Percentiles rank a stretch among this genome's conserved stretches.
Evolutionary conservation across 2,329 filamentous ascomycete genomes (phyloP).

Genomic region (Cytospora mali): DNA sequence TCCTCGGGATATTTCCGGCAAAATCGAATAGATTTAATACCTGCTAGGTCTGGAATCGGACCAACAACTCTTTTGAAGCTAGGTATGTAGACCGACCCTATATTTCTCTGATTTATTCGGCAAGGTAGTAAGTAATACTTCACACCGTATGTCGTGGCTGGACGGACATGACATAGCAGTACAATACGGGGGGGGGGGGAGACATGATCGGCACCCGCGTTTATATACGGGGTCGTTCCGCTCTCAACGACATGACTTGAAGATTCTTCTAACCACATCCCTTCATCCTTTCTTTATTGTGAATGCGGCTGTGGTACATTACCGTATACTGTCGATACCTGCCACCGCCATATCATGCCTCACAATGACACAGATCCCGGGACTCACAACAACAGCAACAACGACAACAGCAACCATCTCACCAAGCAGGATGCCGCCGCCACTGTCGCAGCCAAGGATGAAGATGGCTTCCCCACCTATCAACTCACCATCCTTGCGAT

Average conservation of each 20-base stretch:
- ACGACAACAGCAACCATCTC: background rate
- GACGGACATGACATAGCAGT: too few species aligned
- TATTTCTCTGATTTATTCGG: too few species aligned
- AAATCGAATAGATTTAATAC: background rate
- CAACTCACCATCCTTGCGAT: constrained; percentile 50
- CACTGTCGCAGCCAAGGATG: background rate
- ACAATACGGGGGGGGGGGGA: too few species aligned
- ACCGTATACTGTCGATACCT: background rate
- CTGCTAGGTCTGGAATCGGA: too few species aligned
- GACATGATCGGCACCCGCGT: constrained; percentile 12
- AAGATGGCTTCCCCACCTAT: constrained; percentile 43
- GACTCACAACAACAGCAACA: background rate
- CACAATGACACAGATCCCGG: constrained; percentile 1
- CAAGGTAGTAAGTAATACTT: too few species aligned
- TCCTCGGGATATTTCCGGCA: background rate
- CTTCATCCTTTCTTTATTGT: background rate
- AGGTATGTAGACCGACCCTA: too few species aligned
- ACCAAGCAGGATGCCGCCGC: constrained; percentile 2
- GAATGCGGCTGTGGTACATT: background rate
- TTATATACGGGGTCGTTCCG: constrained; percentile 16
- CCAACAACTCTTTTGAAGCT: too few species aligned
- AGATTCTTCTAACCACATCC: background rate
- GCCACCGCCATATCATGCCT: constrained; percentile 13
- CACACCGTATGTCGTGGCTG: background rate
- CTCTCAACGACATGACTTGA: constrained; percentile 4